Conservation (phyloP, 441 rosid species). For the Gossypium davidsonii region DNA sequence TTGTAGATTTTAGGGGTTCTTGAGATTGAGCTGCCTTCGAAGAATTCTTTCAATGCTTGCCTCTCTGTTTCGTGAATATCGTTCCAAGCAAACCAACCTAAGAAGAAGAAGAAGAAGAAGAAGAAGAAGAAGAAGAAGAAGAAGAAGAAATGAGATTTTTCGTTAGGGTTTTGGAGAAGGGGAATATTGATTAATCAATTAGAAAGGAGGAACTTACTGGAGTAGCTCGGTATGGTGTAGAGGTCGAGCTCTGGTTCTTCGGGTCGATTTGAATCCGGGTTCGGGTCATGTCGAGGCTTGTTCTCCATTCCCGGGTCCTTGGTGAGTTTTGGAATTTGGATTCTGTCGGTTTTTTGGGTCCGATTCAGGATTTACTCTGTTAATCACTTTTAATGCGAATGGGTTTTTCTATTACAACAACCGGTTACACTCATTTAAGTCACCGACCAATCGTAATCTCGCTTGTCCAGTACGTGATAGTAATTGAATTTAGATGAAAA, state of each 20-base stretch:
- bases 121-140: no score
- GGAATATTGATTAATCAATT: background rate
- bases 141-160: background rate
- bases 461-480: background rate
- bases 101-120: background rate
- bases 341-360: conserved; percentile 17
- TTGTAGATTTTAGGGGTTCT: conserved; percentile 88
- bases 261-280: conserved; percentile 31
- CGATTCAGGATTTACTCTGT: background rate
- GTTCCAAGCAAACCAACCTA: conserved; percentile 92
- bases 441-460: conserved; percentile 2
- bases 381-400: background rate
- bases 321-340: background rate
- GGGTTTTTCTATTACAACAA: background rate
- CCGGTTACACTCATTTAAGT: background rate
- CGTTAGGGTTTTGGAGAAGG: background rate
- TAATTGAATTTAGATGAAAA: no score
- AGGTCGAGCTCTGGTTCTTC: conserved; percentile 65
- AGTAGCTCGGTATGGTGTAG: conserved; percentile 75
- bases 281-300: conserved; percentile 27
- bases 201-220: conserved; percentile 41
- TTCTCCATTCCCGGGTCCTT: conserved; percentile 28
- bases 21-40: conserved; percentile 75
- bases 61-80: conserved; percentile 86
- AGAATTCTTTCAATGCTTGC: conserved; percentile 62